Evolutionary conservation across 371 early-diverging fungal species (phyloP), one percentile per base, ranked within the genome.

Genomic region (Massospora cicadina): DNA sequence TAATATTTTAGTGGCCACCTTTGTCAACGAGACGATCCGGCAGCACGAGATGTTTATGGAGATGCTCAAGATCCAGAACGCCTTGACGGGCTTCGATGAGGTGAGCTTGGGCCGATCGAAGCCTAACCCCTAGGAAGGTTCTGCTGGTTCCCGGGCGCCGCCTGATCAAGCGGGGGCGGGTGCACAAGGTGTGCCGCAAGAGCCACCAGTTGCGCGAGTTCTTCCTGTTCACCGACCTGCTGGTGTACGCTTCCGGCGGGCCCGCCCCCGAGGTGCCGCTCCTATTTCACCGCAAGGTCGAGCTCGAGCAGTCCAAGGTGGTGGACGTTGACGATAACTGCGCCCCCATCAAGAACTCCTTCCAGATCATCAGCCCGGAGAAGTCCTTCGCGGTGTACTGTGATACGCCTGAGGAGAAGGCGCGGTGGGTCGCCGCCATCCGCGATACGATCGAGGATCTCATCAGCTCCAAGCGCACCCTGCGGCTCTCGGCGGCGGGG

Each of bases 11-110:
- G 89, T 87, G 27, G 88, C 88, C 2, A 71, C 66, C 3, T 81
- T 82, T 74, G 83, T 87, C 56, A 85, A 89, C 69, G 88, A 86
- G 65, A 83, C 74, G 33, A 82, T 88, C 54, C 77, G 82, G 25
- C 78, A 84, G 65, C 86, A 87, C 67, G 87, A 86, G 66, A 83
- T 81, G 81, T 72, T 79, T 65, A 72, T 72, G 29, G 73, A 81
- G 62, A 85, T 88, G 70, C 58, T 89, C 0, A 75, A 79, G 2
- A 76, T 89, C 27, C 88, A 87, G 68, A 75, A 76, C 57, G 72
- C 75, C 57, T 68, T 89, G 33, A 67, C 75, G 28, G 83, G 79
- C 53, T 70, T 84, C 58, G 65, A 72, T 28, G 79, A 79, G 54
- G 72, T 69, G 60, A 58, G 30, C 21, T 28, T 7, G 67, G 66